phyloP scores from a whole-genome alignment of 2,329 filamentous ascomycete genomes.

The Scolecobasidium constrictum region DNA sequence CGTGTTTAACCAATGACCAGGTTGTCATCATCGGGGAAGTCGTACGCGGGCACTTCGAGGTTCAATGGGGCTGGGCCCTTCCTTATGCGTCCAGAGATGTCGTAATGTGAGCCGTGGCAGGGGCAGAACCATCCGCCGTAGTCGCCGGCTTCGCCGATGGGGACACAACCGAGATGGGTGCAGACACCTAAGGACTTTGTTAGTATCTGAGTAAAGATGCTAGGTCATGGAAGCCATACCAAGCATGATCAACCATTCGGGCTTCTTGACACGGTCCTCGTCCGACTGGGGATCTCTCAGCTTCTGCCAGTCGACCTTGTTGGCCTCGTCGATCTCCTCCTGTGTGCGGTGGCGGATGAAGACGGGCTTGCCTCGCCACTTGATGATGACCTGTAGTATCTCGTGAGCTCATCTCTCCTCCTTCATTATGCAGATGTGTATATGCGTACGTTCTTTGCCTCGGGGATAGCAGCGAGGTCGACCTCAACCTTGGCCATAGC shows the following conservation, averaged over 20 bases:
- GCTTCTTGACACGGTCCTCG: conserved; percentile 89
- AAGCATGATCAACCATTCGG: conserved; percentile 98
- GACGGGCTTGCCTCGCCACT: conserved; percentile 99
- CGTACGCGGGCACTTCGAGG: conserved; percentile 87
- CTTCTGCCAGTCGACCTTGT: conserved; percentile 69
- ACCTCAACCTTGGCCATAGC: conserved; percentile 99
- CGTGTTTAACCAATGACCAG: conserved; percentile 88
- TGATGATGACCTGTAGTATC: conserved; percentile 77
- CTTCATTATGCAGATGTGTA: neutral
- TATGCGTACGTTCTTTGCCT: conserved; percentile 91
- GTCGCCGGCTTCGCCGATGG: conserved; percentile 97
- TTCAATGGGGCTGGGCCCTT: conserved; percentile 96
- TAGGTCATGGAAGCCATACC: conserved; percentile 55
- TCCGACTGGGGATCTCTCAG: conserved; percentile 90
- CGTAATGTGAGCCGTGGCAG: conserved; percentile 99
- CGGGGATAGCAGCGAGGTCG: conserved; percentile 81
- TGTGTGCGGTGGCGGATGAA: conserved; percentile 98
- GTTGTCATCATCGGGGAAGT: conserved; percentile 81
- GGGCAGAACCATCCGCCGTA: conserved; percentile 99
- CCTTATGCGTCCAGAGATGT: conserved; percentile 96
- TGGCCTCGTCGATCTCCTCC: conserved; percentile 88
- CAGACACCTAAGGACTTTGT: conserved; percentile 61
- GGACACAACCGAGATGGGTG: conserved; percentile 98
- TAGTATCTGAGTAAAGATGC: no score
- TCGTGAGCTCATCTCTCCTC: neutral